Evolutionary conservation across 78 protist species (phyloP).

Genomic region (Bodo saltans): DNA sequence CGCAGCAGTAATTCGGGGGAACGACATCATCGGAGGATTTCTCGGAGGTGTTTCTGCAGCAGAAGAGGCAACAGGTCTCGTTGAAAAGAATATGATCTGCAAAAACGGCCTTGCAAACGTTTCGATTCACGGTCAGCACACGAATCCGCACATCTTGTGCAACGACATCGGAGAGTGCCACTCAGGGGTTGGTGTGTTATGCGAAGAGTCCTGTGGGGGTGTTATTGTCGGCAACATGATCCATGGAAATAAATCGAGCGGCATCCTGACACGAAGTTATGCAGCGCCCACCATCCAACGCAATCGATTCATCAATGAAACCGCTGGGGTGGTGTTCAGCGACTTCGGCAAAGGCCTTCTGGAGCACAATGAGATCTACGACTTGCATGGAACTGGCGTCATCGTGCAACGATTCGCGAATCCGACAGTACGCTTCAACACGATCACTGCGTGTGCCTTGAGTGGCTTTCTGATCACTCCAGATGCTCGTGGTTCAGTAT

Average conservation of each 20-base stretch:
- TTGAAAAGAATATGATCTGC: not conserved
- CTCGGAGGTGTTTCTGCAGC: not conserved
- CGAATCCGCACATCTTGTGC: not conserved
- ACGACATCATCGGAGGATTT: not conserved
- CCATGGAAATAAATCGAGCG: not conserved
- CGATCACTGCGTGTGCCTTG: too few species aligned
- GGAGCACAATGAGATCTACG: not conserved
- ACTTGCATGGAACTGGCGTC: too few species aligned
- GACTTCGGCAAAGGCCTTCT: not conserved
- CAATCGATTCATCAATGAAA: not conserved
- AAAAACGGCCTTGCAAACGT: not conserved
- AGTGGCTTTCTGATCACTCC: too few species aligned
- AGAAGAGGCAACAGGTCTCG: not conserved
- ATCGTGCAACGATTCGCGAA: too few species aligned
- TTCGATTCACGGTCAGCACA: not conserved
- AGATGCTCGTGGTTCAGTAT: too few species aligned
- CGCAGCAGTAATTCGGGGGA: conserved; percentile 1
- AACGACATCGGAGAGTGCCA: not conserved
- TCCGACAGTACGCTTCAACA: too few species aligned
- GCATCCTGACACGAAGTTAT: not conserved
- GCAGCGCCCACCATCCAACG: not conserved
- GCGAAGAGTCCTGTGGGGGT: not conserved
- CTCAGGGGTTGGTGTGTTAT: not conserved
- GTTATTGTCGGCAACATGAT: not conserved
- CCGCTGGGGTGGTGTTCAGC: not conserved